These are phyloP conservation scores for Venturia carpophila DNA, from an alignment of 2,329 filamentous ascomycete species.

Conservation along the genomic window DNA sequence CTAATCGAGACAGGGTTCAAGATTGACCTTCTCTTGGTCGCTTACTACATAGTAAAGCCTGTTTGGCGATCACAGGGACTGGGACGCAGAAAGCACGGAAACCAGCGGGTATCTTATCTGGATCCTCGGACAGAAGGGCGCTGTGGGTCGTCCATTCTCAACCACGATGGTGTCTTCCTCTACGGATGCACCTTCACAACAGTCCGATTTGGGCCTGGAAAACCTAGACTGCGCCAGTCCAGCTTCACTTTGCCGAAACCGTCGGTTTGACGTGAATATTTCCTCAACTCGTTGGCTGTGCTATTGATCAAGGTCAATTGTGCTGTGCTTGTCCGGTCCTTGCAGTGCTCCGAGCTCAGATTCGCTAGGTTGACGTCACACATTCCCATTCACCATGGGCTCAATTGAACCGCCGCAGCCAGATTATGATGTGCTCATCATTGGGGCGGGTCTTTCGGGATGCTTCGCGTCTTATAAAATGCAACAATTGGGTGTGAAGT, in stretches of 20 bases:
- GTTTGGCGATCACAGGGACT: no score
- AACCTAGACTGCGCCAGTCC: neutral
- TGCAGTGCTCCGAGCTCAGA: neutral
- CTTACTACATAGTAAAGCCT: no score
- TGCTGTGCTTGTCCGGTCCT: neutral
- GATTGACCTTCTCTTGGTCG: no score
- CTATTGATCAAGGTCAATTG: neutral
- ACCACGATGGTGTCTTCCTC: neutral
- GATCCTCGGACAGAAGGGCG: neutral
- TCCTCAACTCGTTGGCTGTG: neutral
- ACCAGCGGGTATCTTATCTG: neutral
- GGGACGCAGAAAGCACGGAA: neutral
- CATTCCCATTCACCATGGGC: neutral
- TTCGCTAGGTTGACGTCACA: neutral
- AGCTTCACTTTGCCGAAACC: neutral
- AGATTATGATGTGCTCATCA: conserved; percentile 33
- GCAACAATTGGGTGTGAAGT: conserved; percentile 32
- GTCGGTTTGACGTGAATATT: neutral
- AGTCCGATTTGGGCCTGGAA: neutral
- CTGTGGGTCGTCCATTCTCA: neutral
- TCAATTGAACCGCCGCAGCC: neutral
- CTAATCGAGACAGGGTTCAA: no score
- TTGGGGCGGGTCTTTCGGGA: conserved; percentile 37
- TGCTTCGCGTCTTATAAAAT: conserved; percentile 38
- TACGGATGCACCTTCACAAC: neutral